Conservation (phyloP, 179 eudicot species). For the Silene coronaria region DNA sequence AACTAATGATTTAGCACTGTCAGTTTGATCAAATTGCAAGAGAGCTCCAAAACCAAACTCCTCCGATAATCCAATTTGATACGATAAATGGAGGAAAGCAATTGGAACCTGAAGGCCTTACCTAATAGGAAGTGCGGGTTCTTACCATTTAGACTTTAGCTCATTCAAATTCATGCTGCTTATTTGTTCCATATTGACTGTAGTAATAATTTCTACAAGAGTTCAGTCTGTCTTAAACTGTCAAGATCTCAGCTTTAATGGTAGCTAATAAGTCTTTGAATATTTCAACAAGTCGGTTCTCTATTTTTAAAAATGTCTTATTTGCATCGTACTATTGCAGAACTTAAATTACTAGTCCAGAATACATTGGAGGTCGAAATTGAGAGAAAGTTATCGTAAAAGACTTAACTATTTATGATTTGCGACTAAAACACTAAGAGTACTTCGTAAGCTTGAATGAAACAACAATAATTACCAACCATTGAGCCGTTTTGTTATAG, state of each 20-base stretch:
- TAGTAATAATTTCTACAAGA: not conserved
- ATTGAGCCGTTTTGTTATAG: too few relatives aligned
- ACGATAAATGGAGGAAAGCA: not conserved
- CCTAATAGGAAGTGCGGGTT: not conserved
- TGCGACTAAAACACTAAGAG: too few relatives aligned
- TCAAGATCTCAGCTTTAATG: not conserved
- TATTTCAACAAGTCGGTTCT: too few relatives aligned
- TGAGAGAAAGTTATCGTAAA: too few relatives aligned
- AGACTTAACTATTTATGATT: too few relatives aligned
- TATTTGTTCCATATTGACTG: not conserved
- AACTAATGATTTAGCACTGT: constrained; percentile 1
- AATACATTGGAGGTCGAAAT: too few relatives aligned
- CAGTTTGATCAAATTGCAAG: not conserved
- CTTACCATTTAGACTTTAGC: constrained; percentile 7
- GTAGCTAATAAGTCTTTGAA: too few relatives aligned
- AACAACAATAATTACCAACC: too few relatives aligned
- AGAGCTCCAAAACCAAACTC: not conserved
- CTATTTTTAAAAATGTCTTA: too few relatives aligned
- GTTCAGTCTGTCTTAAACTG: not conserved
- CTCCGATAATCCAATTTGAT: not conserved
- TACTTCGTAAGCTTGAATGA: too few relatives aligned
- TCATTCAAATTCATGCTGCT: constrained; percentile 18
- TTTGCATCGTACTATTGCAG: too few relatives aligned
- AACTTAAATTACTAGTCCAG: too few relatives aligned
- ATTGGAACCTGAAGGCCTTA: not conserved